Base-by-base conservation (phyloP, 306 rosid genomes). In the Cucurbita ficifolia region DNA sequence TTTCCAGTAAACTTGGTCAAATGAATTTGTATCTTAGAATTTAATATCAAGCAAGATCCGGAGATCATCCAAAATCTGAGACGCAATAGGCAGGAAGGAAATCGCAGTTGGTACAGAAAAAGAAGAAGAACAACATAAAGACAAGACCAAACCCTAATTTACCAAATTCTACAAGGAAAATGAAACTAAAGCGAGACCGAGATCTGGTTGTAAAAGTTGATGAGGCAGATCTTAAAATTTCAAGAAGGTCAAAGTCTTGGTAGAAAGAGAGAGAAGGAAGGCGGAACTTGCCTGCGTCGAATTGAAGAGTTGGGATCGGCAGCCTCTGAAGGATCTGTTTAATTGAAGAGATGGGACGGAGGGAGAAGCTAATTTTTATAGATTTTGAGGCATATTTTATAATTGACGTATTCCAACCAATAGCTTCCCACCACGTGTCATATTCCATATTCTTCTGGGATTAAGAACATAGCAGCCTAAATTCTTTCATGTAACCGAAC, bases 371-470 rank as follows among this genome's bases (percentile, higher is more conserved):
- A n/a, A 63, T n/a, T 67, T 67, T 1, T 42, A 42, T 18, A 18
- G 54, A 43, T 5, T 6, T 76, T 43, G 89, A 91, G 2, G 95
- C 95, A 16, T 43, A 64, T 0, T 76, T 76, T 91, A 83, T 33
- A 63, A 87, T 53, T 91, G 92, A 77, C 80, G 88, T 60, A 60
- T 81, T 83, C 63, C 95, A 96, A 55, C 88, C 87, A 76, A 83
- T 78, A 80, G 80, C 91, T 92, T 86, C 79, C 81, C 3, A 1
- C 69, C 69, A 61, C 96, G 88, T 84, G 36, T 6, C 53, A 2
- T 46, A 45, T 45, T 46, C 52, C 52, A 4, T 13, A 5, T n/a
- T 49, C 16, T 49, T 45, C 14, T 45, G 5, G 1, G 0, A 45
- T 10, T 45, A 45, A 10, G 14, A 43, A 10, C 50, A 12, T 0